Conservation (phyloP, 2,329 filamentous ascomycete genomes). For the Akanthomyces uredinophilus region DNA sequence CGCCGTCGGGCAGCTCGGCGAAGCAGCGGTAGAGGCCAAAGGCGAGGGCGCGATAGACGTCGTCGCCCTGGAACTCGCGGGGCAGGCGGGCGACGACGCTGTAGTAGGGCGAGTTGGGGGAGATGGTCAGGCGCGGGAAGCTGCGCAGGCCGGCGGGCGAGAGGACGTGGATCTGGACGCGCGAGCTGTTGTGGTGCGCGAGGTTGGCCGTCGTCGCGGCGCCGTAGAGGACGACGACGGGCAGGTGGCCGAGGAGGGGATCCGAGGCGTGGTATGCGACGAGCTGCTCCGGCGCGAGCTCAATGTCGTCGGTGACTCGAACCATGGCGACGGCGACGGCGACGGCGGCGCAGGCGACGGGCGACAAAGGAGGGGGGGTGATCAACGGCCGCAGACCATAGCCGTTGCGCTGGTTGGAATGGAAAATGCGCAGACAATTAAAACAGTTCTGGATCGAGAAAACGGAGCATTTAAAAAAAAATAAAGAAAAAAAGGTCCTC, state of each 20-base stretch:
- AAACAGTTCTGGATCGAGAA: neutral
- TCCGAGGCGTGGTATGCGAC: constrained; percentile 87
- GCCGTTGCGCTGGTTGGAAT: constrained; percentile 16
- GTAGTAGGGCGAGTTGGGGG: constrained; percentile 88
- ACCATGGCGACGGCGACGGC: constrained; percentile 68
- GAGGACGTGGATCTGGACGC: constrained; percentile 91
- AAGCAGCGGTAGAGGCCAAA: constrained; percentile 96
- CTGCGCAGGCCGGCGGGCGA: constrained; percentile 83
- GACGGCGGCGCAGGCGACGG: neutral
- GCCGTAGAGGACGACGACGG: constrained; percentile 87
- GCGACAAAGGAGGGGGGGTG: neutral
- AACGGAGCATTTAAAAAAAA: neutral
- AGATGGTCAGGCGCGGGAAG: constrained; percentile 86
- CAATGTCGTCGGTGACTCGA: constrained; percentile 71
- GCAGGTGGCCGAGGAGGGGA: constrained; percentile 71
- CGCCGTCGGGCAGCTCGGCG: constrained; percentile 70
- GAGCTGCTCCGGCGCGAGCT: constrained; percentile 74
- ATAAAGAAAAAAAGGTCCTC: neutral
- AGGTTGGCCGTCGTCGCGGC: constrained; percentile 85
- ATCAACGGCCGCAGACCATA: constrained; percentile 24
- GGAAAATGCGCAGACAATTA: neutral
- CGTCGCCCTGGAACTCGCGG: constrained; percentile 91
- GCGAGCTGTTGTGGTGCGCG: constrained; percentile 77
- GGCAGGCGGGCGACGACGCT: constrained; percentile 84
- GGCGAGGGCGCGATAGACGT: constrained; percentile 83